Evolutionary conservation across 805 yeast genomes (phyloP), one percentile per base, ranked within the genome.

Genomic region (Kluyveromyces wickerhamii): DNA sequence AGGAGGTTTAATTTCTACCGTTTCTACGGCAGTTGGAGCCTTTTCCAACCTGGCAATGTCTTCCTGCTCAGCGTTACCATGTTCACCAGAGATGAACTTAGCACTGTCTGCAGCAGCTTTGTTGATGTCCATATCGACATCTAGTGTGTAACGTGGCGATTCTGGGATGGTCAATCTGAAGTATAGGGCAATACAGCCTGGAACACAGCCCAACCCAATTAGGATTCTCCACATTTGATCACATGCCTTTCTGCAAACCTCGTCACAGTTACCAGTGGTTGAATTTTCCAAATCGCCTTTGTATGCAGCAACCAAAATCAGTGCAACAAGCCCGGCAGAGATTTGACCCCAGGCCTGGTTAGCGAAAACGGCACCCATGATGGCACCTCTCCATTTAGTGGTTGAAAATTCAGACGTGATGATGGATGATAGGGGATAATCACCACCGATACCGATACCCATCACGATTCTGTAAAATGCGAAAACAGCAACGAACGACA

Each of bases 371-470:
- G 95, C 94, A 56, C 84, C 87, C 95, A 86, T 86, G 51, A 85
- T 85, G 45, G 95, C 95, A 72, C 96, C 96, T 77, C 96, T 83
- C 94, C 95, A 86, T 63, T 82, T 85, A 47, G 95, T 86, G 40
- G 95, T 84, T 18, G 95, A 73, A 54, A 86, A 86, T 68, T 86
- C 96, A 39, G 95, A 79, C 7, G 95, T 80, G 46, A 86, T 86
- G 59, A 86, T 80, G n/a, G 95, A 84, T 12, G 95, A 84, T 52
- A 87, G 71, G 48, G 96, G 95, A 61, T 86, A 86, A 67, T 86
- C 96, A 72, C 95, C 96, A 68, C 96, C 96, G 50, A 86, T 87
- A 76, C 96, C 96, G 51, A 87, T 79, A 71, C 96, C 96, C 85
- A 79, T 80, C 43, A 86, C 54, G 46, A 86, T 78, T 75, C 96